Percentiles rank a stretch among this genome's conserved stretches.
These are phyloP conservation scores for Tetraselmis chui DNA, from an alignment of 139 green algal genomes.

Conservation along the genomic window DNA sequence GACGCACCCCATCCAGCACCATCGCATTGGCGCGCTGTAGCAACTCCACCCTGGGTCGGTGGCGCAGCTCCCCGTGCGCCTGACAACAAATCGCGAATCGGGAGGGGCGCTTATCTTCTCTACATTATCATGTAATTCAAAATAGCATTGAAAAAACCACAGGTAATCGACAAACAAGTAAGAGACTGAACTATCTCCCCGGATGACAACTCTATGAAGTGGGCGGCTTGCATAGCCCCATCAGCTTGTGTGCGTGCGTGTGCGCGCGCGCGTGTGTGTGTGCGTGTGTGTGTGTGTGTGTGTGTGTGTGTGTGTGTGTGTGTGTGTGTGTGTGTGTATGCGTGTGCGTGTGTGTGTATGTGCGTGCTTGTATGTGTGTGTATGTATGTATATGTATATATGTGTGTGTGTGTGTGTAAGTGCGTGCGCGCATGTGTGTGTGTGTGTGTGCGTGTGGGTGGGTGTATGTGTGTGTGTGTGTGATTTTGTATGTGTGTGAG, in stretches of 20 bases:
- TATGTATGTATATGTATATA: conserved; percentile 7
- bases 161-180: too few species aligned
- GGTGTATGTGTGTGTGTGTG: too few species aligned
- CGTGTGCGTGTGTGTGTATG: conserved; percentile 10
- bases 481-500: too few species aligned
- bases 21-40: neutral
- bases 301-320: conserved; percentile 13
- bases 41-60: neutral
- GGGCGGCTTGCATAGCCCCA: too few species aligned
- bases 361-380: conserved; percentile 9
- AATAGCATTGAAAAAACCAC: too few species aligned
- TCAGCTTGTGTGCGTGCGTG: conserved; percentile 6
- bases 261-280: conserved; percentile 7
- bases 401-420: conserved; percentile 11
- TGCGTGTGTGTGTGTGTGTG: conserved; percentile 12
- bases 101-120: too few species aligned
- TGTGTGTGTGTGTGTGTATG: conserved; percentile 12
- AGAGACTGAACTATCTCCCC: too few species aligned
- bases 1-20: neutral
- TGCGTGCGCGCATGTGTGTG: conserved; percentile 7
- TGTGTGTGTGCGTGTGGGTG: too few species aligned
- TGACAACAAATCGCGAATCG: too few species aligned
- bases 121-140: too few species aligned
- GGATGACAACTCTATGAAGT: too few species aligned
- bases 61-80: neutral